phyloP scores from a whole-genome alignment of 2,329 filamentous ascomycete species.

The Sordariomycetes sp. region DNA sequence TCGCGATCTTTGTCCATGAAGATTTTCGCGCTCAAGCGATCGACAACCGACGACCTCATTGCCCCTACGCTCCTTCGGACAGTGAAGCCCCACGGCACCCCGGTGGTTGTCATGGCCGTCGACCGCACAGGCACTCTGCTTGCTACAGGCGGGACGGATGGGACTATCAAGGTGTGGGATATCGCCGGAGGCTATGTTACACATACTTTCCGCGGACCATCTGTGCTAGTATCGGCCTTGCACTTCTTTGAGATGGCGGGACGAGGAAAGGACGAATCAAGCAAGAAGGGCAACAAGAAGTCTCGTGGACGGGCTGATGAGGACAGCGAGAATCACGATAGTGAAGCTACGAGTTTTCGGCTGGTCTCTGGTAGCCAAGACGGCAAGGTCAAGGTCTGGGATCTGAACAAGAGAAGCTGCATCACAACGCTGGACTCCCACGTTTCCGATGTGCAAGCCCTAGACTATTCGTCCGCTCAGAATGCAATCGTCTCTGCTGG shows the following conservation, averaged over 20 bases:
- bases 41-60: conserved; percentile 47
- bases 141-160: conserved; percentile 88
- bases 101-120: conserved; percentile 76
- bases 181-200: conserved; percentile 83
- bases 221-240: conserved; percentile 82
- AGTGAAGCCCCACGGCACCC: conserved; percentile 81
- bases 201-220: conserved; percentile 90
- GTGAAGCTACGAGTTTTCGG: conserved; percentile 51
- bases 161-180: conserved; percentile 94
- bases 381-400: conserved; percentile 85
- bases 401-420: conserved; percentile 73
- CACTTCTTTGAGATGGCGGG: conserved; percentile 76
- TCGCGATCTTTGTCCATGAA: conserved; percentile 95
- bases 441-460: conserved; percentile 82
- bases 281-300: conserved; percentile 24
- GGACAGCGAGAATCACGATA: conserved; percentile 27
- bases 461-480: conserved; percentile 71
- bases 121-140: conserved; percentile 84
- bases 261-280: conserved; percentile 18
- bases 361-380: conserved; percentile 90
- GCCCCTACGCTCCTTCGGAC: conserved; percentile 65
- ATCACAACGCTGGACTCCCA: conserved; percentile 80
- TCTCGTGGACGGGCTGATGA: conserved; percentile 20
- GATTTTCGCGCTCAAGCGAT: conserved; percentile 66
- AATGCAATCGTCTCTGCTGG: conserved; percentile 74